Evolutionary conservation across 2,329 filamentous ascomycete genomes (phyloP).

Genomic region (Ophiocordyceps camponoti-leonardi): DNA sequence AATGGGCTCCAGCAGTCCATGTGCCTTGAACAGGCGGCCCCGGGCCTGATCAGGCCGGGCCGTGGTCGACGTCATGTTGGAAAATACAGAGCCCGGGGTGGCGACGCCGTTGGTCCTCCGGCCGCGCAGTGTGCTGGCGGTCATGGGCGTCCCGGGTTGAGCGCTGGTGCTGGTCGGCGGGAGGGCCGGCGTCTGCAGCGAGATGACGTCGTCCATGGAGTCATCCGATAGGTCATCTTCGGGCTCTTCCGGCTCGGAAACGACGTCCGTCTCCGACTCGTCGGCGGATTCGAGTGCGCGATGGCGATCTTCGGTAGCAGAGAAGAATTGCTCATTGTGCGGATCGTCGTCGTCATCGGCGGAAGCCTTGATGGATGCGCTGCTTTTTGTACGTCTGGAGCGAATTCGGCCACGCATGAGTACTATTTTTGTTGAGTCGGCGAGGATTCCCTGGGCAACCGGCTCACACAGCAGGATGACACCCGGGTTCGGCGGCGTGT

Average conservation of each 20-base stretch:
- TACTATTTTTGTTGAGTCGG: constrained; percentile 66
- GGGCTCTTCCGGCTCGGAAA: constrained; percentile 43
- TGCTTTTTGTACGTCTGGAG: constrained; percentile 30
- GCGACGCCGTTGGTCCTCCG: constrained; percentile 52
- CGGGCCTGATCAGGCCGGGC: constrained; percentile 53
- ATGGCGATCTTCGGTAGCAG: constrained; percentile 66
- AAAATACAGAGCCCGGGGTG: constrained; percentile 80
- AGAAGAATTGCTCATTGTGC: constrained; percentile 82
- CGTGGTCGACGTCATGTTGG: constrained; percentile 72
- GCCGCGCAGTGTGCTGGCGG: constrained; percentile 40
- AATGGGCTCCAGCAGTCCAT: constrained; percentile 56
- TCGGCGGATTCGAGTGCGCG: constrained; percentile 39
- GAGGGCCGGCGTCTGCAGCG: constrained; percentile 62
- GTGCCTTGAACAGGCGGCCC: constrained; percentile 70
- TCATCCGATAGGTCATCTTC: constrained; percentile 71
- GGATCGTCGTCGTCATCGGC: constrained; percentile 57
- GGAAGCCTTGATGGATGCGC: constrained; percentile 22
- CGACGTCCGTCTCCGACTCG: constrained; percentile 44
- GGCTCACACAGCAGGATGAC: constrained; percentile 90
- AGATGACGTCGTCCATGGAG: constrained; percentile 86
- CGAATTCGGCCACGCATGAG: constrained; percentile 48
- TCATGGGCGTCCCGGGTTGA: constrained; percentile 66
- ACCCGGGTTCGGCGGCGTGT: constrained; percentile 67
- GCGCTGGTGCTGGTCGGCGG: constrained; percentile 64
- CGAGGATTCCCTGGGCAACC: constrained; percentile 70